Evolutionary conservation across 1,139 yeast species (phyloP), one percentile per base, ranked within the genome.

Genomic region (Saccharomyces pastorianus): DNA sequence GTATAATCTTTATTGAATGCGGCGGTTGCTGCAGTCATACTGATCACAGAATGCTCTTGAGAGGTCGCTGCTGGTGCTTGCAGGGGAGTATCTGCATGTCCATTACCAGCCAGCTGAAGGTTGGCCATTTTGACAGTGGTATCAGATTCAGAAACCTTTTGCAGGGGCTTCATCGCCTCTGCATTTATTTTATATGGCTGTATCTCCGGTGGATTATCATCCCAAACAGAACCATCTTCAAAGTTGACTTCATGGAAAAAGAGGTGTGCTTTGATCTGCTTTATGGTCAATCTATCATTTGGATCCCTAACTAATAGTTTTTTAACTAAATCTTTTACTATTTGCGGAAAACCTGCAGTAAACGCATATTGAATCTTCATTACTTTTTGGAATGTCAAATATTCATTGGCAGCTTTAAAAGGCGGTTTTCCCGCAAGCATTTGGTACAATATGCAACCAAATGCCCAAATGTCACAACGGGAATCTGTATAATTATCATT

Each of bases 341-440:
- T 78, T 59, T 81, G 72, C 3, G 95, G 95, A 59, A 82, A 80
- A 2, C 85, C 85, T 0, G 90, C 87, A 20, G 89, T 83, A 65
- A 86, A 88, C 2, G 87, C 79, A 70, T 82, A 93, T 58, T 89
- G 93, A 38, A 85, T 78, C 63, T 83, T 83, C 60, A 88, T 85
- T 61, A 91, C 88, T 66, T 89, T 89, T 65, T 93, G 97, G 70
- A 93, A 91, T 0, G 96, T 91, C 56, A 88, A 76, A 65, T 89
- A 93, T 70, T 93, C 98, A 53, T 95, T 91, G 23, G 85, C 75
- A 0, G 95, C 98, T 66, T 90, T 91, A 73, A 91, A 91, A 11
- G 99, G 97, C 0, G 98, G 98, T 51, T 79, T 79, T 1, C 98
- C 98, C 28, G 93, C 88, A 62, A 91, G 85, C 79, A 91, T 83